Conservation (phyloP, 805 yeast genomes). For the Debaryomyces maramus region DNA sequence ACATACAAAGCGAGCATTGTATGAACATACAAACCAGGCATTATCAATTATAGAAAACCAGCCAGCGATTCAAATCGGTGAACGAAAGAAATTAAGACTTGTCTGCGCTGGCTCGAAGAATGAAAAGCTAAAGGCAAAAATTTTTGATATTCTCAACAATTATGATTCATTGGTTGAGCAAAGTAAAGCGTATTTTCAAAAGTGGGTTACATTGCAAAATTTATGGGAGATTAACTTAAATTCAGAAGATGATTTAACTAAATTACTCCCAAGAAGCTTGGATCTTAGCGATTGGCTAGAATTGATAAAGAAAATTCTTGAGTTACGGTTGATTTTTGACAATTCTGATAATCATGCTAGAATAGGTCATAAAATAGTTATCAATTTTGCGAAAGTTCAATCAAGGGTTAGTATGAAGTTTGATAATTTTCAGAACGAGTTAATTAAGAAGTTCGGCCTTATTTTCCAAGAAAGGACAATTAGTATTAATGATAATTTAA, state of each 20-base stretch:
- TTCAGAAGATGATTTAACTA: slow-evolving; percentile 36
- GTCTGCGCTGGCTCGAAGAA: not conserved
- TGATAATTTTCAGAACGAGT: slow-evolving; percentile 56
- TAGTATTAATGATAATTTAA: slow-evolving; percentile 30
- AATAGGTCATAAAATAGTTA: slow-evolving; percentile 39
- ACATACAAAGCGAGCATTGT: slow-evolving; percentile 29
- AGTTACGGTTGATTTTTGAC: slow-evolving; percentile 50
- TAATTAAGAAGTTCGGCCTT: slow-evolving; percentile 42
- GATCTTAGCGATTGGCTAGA: slow-evolving; percentile 48
- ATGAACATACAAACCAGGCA: slow-evolving; percentile 17
- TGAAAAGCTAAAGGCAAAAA: not conserved
- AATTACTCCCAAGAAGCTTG: slow-evolving; percentile 18
- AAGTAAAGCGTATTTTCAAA: slow-evolving; percentile 38
- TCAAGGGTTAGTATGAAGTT: slow-evolving; percentile 51
- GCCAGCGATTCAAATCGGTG: slow-evolving; percentile 6
- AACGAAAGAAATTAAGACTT: not conserved
- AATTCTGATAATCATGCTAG: slow-evolving; percentile 37
- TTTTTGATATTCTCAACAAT: slow-evolving; percentile 5
- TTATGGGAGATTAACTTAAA: slow-evolving; percentile 56
- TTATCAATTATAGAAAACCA: slow-evolving; percentile 21
- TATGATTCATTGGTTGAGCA: slow-evolving; percentile 32
- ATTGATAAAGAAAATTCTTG: slow-evolving; percentile 43
- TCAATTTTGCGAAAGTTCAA: slow-evolving; percentile 57
- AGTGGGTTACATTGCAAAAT: slow-evolving; percentile 58
- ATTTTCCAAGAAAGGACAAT: slow-evolving; percentile 31